A percentile compares a stretch with the other conserved stretches of the same genome.
Conservation (phyloP, 2,329 filamentous ascomycete genomes). For the Chrysoporthe cubensis region DNA sequence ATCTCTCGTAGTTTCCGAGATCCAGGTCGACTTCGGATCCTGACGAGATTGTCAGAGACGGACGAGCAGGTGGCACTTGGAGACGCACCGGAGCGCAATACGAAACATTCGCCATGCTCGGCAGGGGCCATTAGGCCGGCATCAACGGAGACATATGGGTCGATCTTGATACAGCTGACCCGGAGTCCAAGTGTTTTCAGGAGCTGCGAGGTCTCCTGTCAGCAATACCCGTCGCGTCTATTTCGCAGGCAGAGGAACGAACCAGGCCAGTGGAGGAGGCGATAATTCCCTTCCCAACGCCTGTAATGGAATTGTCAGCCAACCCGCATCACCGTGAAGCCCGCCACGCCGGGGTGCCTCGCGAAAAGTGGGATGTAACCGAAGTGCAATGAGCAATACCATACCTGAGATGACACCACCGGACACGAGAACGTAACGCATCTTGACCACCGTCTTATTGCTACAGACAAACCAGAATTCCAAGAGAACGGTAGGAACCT, state of each 20-base stretch:
- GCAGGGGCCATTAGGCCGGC: constrained; percentile 42
- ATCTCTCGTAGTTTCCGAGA: constrained; percentile 64
- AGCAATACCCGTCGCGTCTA: constrained; percentile 12
- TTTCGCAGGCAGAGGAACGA: constrained; percentile 10
- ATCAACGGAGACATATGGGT: constrained; percentile 52
- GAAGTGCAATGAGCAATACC: not conserved
- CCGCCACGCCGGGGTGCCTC: not conserved
- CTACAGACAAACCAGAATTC: not conserved
- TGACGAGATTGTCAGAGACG: constrained; percentile 5
- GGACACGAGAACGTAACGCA: constrained; percentile 30
- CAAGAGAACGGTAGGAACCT: not conserved
- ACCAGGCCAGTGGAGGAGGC: constrained; percentile 28
- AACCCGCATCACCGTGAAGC: not conserved
- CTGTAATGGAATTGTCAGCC: constrained; percentile 22
- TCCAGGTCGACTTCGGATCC: constrained; percentile 52
- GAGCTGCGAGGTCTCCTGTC: constrained; percentile 47
- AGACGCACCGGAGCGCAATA: constrained; percentile 57
- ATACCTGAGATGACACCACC: constrained; percentile 31
- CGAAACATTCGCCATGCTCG: constrained; percentile 84
- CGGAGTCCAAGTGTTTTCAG: constrained; percentile 81
- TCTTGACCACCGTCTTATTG: constrained; percentile 23
- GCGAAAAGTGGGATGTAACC: constrained; percentile 4
- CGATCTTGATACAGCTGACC: constrained; percentile 62
- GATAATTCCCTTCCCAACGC: constrained; percentile 30
- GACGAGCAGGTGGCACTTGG: not conserved